Evolutionary conservation across 2,329 filamentous ascomycete genomes (phyloP), one percentile per base, ranked within the genome.

Genomic region (Alternaria arborescens): DNA sequence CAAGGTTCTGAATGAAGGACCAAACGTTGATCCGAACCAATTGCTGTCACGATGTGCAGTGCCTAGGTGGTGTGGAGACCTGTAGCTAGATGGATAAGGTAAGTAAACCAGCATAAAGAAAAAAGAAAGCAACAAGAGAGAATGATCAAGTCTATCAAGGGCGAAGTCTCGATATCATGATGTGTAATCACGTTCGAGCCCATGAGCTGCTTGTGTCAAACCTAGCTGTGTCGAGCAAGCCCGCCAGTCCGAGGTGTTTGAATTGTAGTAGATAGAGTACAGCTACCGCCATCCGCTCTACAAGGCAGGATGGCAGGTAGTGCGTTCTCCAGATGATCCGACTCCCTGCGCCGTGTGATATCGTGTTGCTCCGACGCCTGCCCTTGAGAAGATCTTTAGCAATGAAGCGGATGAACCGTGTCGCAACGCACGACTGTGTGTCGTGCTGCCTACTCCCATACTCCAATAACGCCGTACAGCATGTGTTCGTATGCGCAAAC

Each of bases 181-280:
- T 69, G 71, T 75, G 64, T 56, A 62, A 77, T 78, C 75, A 77
- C 73, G 75, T 76, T 78, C 75, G 75, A 78, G 74, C 58, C 69
- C 65, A 58, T 61, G 66, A 66, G 72, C 71, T 69, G 55, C 72
- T 73, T 73, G 73, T 67, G 63, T 58, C 66, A 75, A 72, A 75
- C 73, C 72, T 76, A 68, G 65, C 70, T 70, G 64, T 62, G 61
- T 58, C 63, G 66, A 67, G 59, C 67, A 60, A 54, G 60, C 65
- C 57, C 65, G 64, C 67, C 57, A 71, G 65, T 62, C 60, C 58
- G 62, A 66, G 60, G 58, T 61, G 61, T 64, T 68, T 70, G 58
- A 65, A 71, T 66, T 68, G 65, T 66, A 71, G 66, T 70, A 72
- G 59, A 62, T 71, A 75, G 74, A 77, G 74, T 78, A 75, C 75